Conservation (phyloP, 2,329 filamentous ascomycete genomes). For the Colletotrichum orchidophilum region DNA sequence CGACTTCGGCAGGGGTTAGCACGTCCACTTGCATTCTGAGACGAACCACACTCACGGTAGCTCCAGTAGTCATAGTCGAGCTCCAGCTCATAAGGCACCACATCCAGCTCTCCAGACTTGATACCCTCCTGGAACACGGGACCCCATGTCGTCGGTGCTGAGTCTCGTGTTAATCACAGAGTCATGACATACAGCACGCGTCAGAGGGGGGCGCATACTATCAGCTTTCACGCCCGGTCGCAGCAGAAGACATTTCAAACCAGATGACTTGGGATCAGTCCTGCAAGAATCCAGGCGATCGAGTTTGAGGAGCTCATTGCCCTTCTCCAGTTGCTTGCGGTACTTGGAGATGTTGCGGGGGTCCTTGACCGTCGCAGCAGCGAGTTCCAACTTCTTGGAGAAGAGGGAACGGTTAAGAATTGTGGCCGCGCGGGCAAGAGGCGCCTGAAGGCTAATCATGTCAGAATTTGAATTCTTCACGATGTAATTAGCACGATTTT, state of each 20-base stretch:
- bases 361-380: conserved; percentile 82
- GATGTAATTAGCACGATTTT: neutral
- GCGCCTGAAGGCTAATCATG: conserved; percentile 77
- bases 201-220: conserved; percentile 48
- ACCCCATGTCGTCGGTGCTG: conserved; percentile 81
- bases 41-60: conserved; percentile 67
- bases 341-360: conserved; percentile 78
- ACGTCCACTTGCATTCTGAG: too few species aligned
- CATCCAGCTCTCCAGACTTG: conserved; percentile 70
- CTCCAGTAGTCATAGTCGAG: conserved; percentile 89
- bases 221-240: conserved; percentile 63
- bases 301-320: conserved; percentile 71
- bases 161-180: neutral
- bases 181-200: neutral
- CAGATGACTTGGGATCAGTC: conserved; percentile 68
- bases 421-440: conserved; percentile 81
- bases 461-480: conserved; percentile 35
- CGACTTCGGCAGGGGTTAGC: conserved; percentile 58
- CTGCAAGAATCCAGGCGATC: conserved; percentile 72
- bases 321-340: conserved; percentile 71
- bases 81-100: conserved; percentile 79
- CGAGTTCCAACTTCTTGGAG: conserved; percentile 76
- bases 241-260: conserved; percentile 70
- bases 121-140: conserved; percentile 74
- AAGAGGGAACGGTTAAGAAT: conserved; percentile 87